These are phyloP conservation scores for Tylopilus vinaceipallidus DNA, from an alignment of 768 basidiomycete genomes.

Conservation along the genomic window DNA sequence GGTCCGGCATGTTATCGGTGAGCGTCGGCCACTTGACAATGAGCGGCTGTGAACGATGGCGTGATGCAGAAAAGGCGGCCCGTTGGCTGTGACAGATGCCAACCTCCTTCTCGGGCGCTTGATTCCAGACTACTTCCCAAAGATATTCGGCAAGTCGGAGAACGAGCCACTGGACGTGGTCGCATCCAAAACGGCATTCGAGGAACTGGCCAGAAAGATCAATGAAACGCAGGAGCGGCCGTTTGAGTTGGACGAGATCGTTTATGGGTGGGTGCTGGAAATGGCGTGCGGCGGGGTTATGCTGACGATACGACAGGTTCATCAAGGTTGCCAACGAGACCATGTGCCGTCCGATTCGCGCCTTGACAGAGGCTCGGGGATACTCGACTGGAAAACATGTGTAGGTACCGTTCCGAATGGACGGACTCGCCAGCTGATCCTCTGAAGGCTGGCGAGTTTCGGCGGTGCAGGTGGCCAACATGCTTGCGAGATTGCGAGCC, in stretches of 20 bases:
- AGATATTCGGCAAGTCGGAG: constrained; percentile 90
- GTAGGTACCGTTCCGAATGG: constrained; percentile 29
- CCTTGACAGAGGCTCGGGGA: constrained; percentile 87
- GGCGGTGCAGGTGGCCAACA: constrained; percentile 92
- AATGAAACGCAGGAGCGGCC: constrained; percentile 60
- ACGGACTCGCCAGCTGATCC: neutral
- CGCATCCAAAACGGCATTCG: constrained; percentile 67
- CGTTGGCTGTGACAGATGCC: constrained; percentile 89
- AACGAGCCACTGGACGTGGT: constrained; percentile 79
- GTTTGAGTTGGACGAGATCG: constrained; percentile 76
- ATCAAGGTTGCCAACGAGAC: constrained; percentile 97
- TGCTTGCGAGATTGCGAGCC: constrained; percentile 86
- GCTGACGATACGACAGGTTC: constrained; percentile 50
- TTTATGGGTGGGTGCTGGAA: constrained; percentile 64
- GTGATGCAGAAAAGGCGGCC: constrained; percentile 75
- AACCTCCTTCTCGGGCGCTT: constrained; percentile 88
- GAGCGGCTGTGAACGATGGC: neutral
- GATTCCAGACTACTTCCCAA: constrained; percentile 88
- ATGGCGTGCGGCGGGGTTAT: neutral
- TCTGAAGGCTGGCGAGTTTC: constrained; percentile 71
- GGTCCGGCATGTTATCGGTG: constrained; percentile 91
- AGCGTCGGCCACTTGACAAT: constrained; percentile 12
- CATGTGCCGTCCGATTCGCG: constrained; percentile 91
- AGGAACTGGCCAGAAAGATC: constrained; percentile 65
- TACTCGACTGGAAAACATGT: constrained; percentile 77